phyloP scores from a whole-genome alignment of 192 early-diverging fungal species.

The Rhizophagus prolifer region DNA sequence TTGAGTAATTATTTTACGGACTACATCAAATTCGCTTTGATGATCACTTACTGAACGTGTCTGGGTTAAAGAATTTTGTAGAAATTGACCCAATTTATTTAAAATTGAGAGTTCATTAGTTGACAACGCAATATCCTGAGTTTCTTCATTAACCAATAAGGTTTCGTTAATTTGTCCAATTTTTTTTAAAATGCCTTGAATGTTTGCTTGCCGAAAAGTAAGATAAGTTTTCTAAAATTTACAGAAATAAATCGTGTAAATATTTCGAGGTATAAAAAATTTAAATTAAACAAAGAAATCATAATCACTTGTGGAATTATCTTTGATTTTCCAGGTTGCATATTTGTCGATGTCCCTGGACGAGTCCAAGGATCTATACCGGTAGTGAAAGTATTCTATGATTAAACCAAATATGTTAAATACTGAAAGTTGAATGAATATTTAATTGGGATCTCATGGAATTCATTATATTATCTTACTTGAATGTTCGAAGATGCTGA shows the following conservation, averaged over 20 bases:
- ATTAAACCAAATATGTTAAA: neutral
- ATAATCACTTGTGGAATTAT: constrained; percentile 32
- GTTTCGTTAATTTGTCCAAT: constrained; percentile 67
- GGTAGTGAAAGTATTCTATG: constrained; percentile 24
- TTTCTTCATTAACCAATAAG: constrained; percentile 31
- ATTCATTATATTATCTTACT: neutral
- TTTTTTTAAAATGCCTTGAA: constrained; percentile 72
- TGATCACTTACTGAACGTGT: constrained; percentile 1
- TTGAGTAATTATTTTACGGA: constrained; percentile 52
- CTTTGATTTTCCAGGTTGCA: constrained; percentile 20
- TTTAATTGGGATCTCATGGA: no score
- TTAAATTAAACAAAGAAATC: neutral
- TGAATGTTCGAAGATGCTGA: constrained; percentile 21
- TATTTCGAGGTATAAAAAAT: neutral
- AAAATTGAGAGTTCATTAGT: constrained; percentile 30
- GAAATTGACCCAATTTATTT: constrained; percentile 43
- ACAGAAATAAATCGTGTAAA: constrained; percentile 2
- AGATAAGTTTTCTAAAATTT: constrained; percentile 48
- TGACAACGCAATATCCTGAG: constrained; percentile 16
- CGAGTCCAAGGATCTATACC: constrained; percentile 26
- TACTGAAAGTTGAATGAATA: neutral
- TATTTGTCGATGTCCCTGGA: constrained; percentile 32
- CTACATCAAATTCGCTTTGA: constrained; percentile 37
- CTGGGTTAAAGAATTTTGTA: constrained; percentile 34
- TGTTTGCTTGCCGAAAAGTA: constrained; percentile 70